Evolutionary conservation across 2,329 filamentous ascomycete genomes (phyloP), one percentile per base, ranked within the genome.

Genomic region (Stemphylium vesicarium): DNA sequence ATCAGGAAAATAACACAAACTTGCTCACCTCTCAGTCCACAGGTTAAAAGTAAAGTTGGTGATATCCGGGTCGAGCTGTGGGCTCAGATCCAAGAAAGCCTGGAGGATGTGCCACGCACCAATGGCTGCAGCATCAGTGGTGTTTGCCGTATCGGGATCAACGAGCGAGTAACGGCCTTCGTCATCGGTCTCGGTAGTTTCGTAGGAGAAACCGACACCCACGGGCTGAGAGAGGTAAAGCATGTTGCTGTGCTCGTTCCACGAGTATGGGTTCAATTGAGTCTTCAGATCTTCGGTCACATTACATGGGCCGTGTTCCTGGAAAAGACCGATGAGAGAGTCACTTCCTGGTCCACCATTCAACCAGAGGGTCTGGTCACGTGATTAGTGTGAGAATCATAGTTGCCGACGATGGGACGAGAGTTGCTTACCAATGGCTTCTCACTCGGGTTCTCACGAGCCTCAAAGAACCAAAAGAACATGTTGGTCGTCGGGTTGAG

Each of bases 301-400:
- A 32, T 68, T 66, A 51, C 65, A 68, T 15, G 65, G 65, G 3
- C 65, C 65, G 43, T 65, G 60, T 41, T 69, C 71, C 46, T 84
- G 78, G 56, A 86, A 85, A 2, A 86, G 66, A 1, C 84, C 83
- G 54, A 85, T 82, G 66, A 86, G 74, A 9, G 79, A 82, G 56
- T 81, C 53, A 47, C 49, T 53, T 45, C 84, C 84, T 0, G 81
- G 81, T 0, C 81, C 82, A 16, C 82, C 82, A 52, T 83, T 84
- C 46, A 84, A 71, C 82, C 82, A 84, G 9, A 74, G 52, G 0
- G 81, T 83, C 48, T 53, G n/a, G 2, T 10, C 7, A 40, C 9
- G 2, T 36, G n/a, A 13, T 56, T 26, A 56, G 43, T 16, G 3
- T 12, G 4, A 7, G 32, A 7, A 0, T 7, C 13, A 5, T 6